A percentile compares a stretch with the other conserved stretches of the same genome.
Evolutionary conservation across 306 rosid genomes (phyloP).

Genomic region (Medicago ruthenica): DNA sequence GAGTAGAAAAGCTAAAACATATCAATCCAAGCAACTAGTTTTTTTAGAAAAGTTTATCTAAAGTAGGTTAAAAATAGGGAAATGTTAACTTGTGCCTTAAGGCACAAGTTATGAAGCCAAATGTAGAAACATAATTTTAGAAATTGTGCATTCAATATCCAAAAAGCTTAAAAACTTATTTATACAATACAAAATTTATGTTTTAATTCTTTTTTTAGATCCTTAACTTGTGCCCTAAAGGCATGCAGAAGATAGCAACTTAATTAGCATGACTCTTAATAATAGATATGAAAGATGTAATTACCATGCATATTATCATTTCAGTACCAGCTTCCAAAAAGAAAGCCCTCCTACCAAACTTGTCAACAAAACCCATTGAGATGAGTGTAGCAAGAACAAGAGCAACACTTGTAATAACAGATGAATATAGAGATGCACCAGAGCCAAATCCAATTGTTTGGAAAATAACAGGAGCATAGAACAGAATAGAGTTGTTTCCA

Average conservation of each 20-base stretch:
- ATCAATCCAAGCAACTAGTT: background rate
- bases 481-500: constrained; percentile 65
- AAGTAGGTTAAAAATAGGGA: background rate
- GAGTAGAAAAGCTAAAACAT: background rate
- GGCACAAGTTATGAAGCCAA: no score
- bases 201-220: no score
- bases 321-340: constrained; percentile 80
- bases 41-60: background rate
- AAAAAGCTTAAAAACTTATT: no score
- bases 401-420: constrained; percentile 68
- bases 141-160: no score
- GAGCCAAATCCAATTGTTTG: constrained; percentile 73
- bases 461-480: constrained; percentile 89
- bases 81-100: no score
- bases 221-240: no score
- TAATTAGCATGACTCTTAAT: background rate
- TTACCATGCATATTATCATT: constrained; percentile 78
- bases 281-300: background rate
- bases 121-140: no score
- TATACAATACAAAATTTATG: no score
- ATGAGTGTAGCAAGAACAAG: constrained; percentile 69
- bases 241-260: no score
- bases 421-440: constrained; percentile 65
- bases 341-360: constrained; percentile 75
- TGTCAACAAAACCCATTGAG: constrained; percentile 73